Base-by-base conservation (phyloP, 2,329 filamentous ascomycete genomes). In the Colletotrichum tropicicola region DNA sequence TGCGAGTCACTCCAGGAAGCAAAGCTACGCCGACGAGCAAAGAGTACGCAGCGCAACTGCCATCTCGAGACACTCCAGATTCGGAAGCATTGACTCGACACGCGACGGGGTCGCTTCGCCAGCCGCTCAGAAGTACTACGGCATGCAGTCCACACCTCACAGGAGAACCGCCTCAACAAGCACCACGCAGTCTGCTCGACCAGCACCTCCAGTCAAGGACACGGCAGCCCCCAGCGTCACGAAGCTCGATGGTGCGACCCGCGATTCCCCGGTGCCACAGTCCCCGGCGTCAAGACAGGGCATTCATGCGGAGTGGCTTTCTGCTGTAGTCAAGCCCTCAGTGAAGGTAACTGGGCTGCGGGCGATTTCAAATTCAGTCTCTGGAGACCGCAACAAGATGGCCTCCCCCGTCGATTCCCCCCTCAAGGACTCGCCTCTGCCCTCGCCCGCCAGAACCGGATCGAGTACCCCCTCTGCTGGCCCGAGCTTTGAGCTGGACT, bases 291-390 rank as follows among this genome's bases (percentile, higher is more conserved):
- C 78, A 21, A 74, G 78, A 37, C 80, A 82, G 53, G 79, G 77
- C n/a, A 74, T 82, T 71, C 77, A 87, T 74, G 75, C 81, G 37
- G 84, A 89, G 72, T 87, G 88, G 88, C 72, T 90, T 69, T 77
- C 86, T 10, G 73, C 77, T 13, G 74, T 81, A 45, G 77, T 82
- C 30, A 87, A 86, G 68, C 82, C 83, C 59, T 78, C 80, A 23
- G 77, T 79, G 68, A 82, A 84, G 67, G 74, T 79, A 28, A 85
- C 84, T 62, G 92, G 93, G n/a, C 84, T 97, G 60, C 86, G 95
- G 68, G 91, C 93, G 13, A 93, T 94, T 57, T 98, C 95, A 4
- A 95, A 98, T 73, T 87, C 85, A n/a, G 82, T 89, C 12, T 82
- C 83, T 7, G 82, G 83, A 39, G 86, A 88, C 51, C 83, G 85